Base-by-base conservation (phyloP, 2,329 filamentous ascomycete species). In the Gnomoniopsis smithogilvyi region DNA sequence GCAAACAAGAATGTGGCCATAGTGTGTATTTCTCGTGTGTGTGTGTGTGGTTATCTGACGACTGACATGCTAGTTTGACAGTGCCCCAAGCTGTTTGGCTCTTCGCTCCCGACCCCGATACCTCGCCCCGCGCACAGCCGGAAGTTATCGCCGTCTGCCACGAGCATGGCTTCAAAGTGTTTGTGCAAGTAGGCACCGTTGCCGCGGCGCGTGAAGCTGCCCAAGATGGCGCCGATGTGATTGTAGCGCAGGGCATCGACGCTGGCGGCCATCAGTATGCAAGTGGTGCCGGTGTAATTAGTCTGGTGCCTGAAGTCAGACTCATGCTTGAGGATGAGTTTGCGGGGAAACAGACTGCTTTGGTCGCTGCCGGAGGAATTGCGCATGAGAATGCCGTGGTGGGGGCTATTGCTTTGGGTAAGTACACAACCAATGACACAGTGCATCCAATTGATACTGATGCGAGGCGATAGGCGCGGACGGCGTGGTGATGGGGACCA, bases 61-160 rank as follows among this genome's bases (percentile, higher is more conserved):
- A n/a, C 34, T 26, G 21, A 43, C 36, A 52, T 6, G 36, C 12
- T 2, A 7, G 6, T 30, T 24, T 12, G 6, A 17, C 15, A 54
- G 72, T 71, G 0, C 85, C 86, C 1, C 80, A 79, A 2, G 86
- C 84, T 0, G 76, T 87, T 10, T 90, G 87, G 87, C 78, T 90
- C 50, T 90, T 89, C 66, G 87, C 86, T 2, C 84, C 85, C 2
- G 72, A 75, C 34, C 73, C 75, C 6, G 67, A 74, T 21, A 72
- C 73, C 17, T 54, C 65, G 33, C 53, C 70, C 68, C 47, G 67
- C 73, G 46, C 56, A 56, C 55, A 64, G 59, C 7, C 65, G 57
- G 53, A 22, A 2, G 73, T 80, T 47, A 71, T 80, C 38, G 61
- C 66, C 51, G 69, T 69, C 2, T 61, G 77, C 33, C 72, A 72